Conservation (phyloP, 257 asterid species). For the Solanum dulcamara region DNA sequence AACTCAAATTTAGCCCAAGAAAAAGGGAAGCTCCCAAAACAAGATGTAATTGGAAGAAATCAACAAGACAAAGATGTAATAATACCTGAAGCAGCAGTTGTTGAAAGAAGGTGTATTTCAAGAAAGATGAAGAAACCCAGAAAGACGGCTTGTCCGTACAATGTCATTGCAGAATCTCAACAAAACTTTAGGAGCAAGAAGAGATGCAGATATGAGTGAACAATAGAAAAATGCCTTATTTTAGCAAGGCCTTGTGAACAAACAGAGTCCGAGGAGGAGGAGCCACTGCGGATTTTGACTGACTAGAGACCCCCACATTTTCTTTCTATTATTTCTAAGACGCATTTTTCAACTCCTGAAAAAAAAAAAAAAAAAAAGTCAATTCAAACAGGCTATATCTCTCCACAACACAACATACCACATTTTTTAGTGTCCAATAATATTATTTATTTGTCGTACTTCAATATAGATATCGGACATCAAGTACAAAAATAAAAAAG, state of each 20-base stretch:
- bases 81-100: conserved; percentile 52
- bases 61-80: background rate
- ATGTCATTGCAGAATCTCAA: conserved; percentile 34
- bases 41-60: background rate
- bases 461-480: too few relatives aligned
- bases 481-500: too few relatives aligned
- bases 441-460: too few relatives aligned
- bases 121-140: conserved; percentile 29
- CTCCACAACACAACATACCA: too few relatives aligned
- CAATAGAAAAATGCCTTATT: background rate
- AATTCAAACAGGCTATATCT: too few relatives aligned
- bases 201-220: background rate
- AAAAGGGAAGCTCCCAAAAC: background rate
- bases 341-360: too few relatives aligned
- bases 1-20: background rate
- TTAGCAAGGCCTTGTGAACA: background rate
- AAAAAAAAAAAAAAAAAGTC: too few relatives aligned
- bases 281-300: conserved; percentile 16
- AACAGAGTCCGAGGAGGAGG: background rate
- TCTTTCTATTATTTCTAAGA: too few relatives aligned
- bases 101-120: conserved; percentile 18
- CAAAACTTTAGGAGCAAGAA: too few relatives aligned
- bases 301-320: background rate
- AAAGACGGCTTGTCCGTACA: conserved; percentile 13
- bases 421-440: too few relatives aligned